A percentile compares a stretch with the other conserved stretches of the same genome.
Evolutionary conservation across 202 grass and related monocot genomes (phyloP).

Genomic region (Tripidium arundinaceum): DNA sequence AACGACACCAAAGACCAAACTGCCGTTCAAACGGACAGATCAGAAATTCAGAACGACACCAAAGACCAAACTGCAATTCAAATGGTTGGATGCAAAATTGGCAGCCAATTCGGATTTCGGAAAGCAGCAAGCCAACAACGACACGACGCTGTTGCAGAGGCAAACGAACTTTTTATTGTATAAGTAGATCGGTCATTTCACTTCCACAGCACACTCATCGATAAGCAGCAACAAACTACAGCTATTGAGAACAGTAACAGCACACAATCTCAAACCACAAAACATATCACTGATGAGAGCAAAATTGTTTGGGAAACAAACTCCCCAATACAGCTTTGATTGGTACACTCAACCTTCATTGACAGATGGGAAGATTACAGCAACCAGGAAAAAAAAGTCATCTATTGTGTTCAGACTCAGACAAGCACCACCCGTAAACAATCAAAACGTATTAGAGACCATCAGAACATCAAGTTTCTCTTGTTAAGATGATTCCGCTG

Average conservation of each 20-base stretch:
- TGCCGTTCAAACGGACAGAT: too few relatives aligned
- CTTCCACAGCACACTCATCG: background rate
- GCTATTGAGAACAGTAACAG: background rate
- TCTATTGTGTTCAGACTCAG: background rate
- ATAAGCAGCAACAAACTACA: constrained; percentile 1
- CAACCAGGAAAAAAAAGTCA: background rate
- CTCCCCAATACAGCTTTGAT: too few relatives aligned
- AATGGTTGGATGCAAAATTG: background rate
- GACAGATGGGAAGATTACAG: too few relatives aligned
- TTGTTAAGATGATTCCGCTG: constrained; percentile 20
- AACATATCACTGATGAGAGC: too few relatives aligned
- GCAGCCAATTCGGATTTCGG: background rate
- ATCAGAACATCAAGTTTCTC: background rate
- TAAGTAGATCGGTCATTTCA: too few relatives aligned
- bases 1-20: too few relatives aligned
- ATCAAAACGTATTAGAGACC: constrained; percentile 15
- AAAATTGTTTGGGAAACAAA: too few relatives aligned
- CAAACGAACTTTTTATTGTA: too few relatives aligned
- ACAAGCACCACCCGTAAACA: background rate
- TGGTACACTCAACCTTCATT: too few relatives aligned
- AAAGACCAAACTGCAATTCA: background rate
- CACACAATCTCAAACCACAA: too few relatives aligned
- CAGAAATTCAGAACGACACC: background rate
- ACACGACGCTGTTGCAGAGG: too few relatives aligned
- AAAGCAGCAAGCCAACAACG: background rate